Conservation (phyloP, 2,329 filamentous ascomycete species). For the Colletotrichum musae region DNA sequence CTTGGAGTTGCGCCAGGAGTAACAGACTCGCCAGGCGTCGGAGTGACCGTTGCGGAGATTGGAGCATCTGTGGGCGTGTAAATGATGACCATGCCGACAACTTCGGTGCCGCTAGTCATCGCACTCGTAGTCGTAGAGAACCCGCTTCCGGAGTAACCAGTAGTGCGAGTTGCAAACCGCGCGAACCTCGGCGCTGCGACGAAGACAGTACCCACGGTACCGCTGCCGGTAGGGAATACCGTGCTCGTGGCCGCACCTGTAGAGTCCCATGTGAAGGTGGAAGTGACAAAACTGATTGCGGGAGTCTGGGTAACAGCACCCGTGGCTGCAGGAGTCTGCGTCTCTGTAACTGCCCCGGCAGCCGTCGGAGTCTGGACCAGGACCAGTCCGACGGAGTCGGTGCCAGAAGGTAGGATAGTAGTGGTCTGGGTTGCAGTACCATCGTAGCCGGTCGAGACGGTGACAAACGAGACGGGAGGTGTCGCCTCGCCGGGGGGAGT, state of each 20-base stretch:
- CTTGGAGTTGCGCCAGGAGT: neutral
- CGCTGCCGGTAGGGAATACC: slow-evolving; percentile 6
- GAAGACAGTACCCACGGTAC: slow-evolving; percentile 8
- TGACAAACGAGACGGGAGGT: slow-evolving; percentile 21
- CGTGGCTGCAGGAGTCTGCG: too few species aligned
- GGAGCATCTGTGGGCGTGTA: slow-evolving; percentile 4
- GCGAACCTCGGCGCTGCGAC: slow-evolving; percentile 10
- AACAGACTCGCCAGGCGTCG: neutral
- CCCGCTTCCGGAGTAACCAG: neutral
- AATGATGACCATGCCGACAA: slow-evolving; percentile 22
- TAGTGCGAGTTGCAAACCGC: slow-evolving; percentile 8
- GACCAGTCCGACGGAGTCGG: slow-evolving; percentile 18
- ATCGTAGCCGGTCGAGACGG: slow-evolving; percentile 26
- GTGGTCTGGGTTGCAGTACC: slow-evolving; percentile 27
- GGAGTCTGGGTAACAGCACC: neutral
- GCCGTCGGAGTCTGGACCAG: slow-evolving; percentile 31
- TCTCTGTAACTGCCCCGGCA: too few species aligned
- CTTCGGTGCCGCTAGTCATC: slow-evolving; percentile 16
- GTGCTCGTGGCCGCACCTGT: slow-evolving; percentile 22
- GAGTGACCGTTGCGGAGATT: neutral
- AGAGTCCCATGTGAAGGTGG: slow-evolving; percentile 12
- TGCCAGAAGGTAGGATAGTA: slow-evolving; percentile 17
- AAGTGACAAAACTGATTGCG: neutral
- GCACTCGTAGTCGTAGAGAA: slow-evolving; percentile 18
- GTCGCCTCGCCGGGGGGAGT: neutral